Evolutionary conservation across 306 rosid genomes (phyloP), one percentile per base, ranked within the genome.

Genomic region (Astragalus glycyphyllos): DNA sequence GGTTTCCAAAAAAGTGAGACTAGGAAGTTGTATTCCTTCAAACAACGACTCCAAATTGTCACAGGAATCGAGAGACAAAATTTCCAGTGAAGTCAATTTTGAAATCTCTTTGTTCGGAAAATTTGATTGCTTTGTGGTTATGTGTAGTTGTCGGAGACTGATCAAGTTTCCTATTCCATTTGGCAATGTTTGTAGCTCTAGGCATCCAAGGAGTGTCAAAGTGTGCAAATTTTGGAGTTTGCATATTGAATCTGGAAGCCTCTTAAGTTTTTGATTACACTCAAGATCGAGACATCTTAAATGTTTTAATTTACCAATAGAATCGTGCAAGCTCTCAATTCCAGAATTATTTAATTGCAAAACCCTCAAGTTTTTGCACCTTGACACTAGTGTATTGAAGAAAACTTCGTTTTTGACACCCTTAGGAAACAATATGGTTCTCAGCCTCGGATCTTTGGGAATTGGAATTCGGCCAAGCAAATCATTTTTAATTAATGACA

Each of bases 291-390:
- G 17, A 44, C 0, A 12, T 8, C 77, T 60, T 8, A 72, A 17
- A 11, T 58, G 77, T 59, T 37, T 72, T 29, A 59, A 47, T 56
- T 59, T 47, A 0, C 77, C 69, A 34, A 72, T 16, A 6, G 47
- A 58, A 0, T 0, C 3, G 0, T 59, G 50, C 49, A 72, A 58
- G 0, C 11, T 58, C 38, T 17, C 60, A 72, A 8, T 11, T 34
- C 10, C 8, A 1, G 77, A 59, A 5, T 59, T 0, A 16, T 12
- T 34, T 17, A 59, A 46, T 16, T 34, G n/a, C 40, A 72, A 47
- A 16, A 72, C 0, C 6, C 49, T 40, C 41, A 72, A 47, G 51
- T 7, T 35, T 37, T 60, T 72, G 11, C 11, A 47, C 7, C 16
- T 60, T 34, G 42, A 72, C 4, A 60, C 3, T 11, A 13, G 9